Base-by-base conservation (phyloP, 495 filamentous ascomycete genomes). In the Bacidia gigantensis region DNA sequence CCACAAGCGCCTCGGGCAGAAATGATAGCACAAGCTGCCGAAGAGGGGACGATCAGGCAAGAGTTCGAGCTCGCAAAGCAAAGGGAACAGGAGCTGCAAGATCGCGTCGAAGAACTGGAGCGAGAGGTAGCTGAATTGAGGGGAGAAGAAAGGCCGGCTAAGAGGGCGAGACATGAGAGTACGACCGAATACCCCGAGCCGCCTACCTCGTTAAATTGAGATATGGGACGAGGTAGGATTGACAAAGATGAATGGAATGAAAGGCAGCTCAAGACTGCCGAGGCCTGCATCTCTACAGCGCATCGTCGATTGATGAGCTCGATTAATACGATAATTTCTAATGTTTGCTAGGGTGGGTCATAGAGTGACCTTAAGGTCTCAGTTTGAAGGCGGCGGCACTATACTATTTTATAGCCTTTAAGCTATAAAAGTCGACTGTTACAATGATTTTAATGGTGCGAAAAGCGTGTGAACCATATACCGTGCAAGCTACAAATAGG, bases 11-110 rank as follows among this genome's bases (percentile, higher is more conserved):
- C 82, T 58, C 68, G 80, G 56, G 72, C 74, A 38, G 76, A 83
- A 58, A 74, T 73, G 67, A 68, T 73, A 39, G 65, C 67, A 25
- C 69, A 75, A 55, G 76, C 77, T 56, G 54, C 54, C 29, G 74
- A 74, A 3, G 83, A 87, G 58, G 67, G 67, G 18, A 73, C 77
- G 52, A 68, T 86, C 24, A 77, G 81, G 50, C 74, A 77, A 26
- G 80, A 82, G 38, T 70, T 95, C 1, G 82, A 92, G 11, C 83
- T 89, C 26, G 76, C 81, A 3, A 79, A 84, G 62, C 76, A 78
- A 46, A 75, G 86, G 21, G 89, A 95, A 62, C 82, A 86, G 40
- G 84, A 84, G 42, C 74, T 96, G 22, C 94, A 94, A 66, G 73
- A 81, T 48, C 77, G 84, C 44, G 72, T 96, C 3, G 81, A 84